phyloP scores from a whole-genome alignment of 371 early-diverging fungal species.

The Haplosporangium sp. region DNA sequence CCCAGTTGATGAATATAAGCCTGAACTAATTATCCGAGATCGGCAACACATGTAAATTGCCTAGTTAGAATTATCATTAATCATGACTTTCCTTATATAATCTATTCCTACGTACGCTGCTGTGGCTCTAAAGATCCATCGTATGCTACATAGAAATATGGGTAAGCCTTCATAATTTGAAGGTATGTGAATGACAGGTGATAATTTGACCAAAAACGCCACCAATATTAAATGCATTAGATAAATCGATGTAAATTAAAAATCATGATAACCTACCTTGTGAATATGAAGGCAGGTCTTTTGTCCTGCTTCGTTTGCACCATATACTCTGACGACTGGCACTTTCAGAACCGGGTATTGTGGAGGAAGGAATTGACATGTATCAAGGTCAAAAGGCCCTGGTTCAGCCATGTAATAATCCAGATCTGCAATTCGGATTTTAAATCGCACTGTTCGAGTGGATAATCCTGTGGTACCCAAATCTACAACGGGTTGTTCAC shows the following conservation, averaged over 20 bases:
- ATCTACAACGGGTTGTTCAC: background rate
- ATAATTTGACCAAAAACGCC: constrained; percentile 1
- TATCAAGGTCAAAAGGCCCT: constrained; percentile 62
- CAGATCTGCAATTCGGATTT: constrained; percentile 72
- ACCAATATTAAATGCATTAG: constrained; percentile 8
- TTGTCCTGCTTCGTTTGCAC: constrained; percentile 78
- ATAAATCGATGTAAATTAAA: background rate
- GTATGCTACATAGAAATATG: constrained; percentile 83
- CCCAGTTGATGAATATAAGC: constrained; percentile 72
- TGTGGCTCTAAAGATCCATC: constrained; percentile 44
- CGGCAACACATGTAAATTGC: background rate
- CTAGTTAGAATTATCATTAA: too few relatives aligned
- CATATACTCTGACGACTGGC: constrained; percentile 88
- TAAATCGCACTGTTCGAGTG: constrained; percentile 30
- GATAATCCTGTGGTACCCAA: background rate
- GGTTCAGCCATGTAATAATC: constrained; percentile 74
- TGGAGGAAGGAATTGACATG: constrained; percentile 57
- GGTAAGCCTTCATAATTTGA: constrained; percentile 69
- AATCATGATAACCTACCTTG: constrained; percentile 55
- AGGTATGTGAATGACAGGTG: background rate
- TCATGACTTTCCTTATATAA: background rate
- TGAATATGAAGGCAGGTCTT: constrained; percentile 87
- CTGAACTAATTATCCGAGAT: constrained; percentile 14
- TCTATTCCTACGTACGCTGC: constrained; percentile 49
- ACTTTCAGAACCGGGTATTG: constrained; percentile 60